phyloP scores from a whole-genome alignment of 2,329 filamentous ascomycete genomes.

The Colletotrichum sp. region DNA sequence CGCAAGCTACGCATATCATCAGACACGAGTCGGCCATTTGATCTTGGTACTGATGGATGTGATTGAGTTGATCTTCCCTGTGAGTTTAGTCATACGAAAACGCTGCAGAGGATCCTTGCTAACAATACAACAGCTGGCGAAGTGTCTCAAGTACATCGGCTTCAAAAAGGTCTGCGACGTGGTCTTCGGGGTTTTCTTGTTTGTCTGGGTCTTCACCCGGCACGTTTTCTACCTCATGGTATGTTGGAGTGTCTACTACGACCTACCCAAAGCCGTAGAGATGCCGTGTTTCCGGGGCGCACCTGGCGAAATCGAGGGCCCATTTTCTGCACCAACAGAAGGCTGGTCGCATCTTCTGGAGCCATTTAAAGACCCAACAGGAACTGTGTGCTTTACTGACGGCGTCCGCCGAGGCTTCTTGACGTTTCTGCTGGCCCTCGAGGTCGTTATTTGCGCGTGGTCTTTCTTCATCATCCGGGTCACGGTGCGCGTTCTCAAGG shows the following conservation, averaged over 20 bases:
- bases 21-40: neutral
- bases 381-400: neutral
- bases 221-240: neutral
- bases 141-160: neutral
- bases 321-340: neutral
- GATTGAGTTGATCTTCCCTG: neutral
- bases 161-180: neutral
- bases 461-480: neutral
- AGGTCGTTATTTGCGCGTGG: neutral
- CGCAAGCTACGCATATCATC: neutral
- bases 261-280: neutral
- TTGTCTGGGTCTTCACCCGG: neutral
- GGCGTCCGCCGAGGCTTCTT: neutral
- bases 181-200: neutral
- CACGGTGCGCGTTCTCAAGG: neutral
- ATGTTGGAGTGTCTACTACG: neutral
- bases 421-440: neutral
- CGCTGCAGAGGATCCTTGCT: neutral
- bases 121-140: neutral
- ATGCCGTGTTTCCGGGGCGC: neutral
- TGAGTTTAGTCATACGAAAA: neutral
- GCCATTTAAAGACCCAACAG: neutral
- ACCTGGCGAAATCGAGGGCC: neutral
- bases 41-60: neutral
- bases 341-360: neutral